Conservation (phyloP, 2,329 filamentous ascomycete genomes). For the Apiospora arundinis region DNA sequence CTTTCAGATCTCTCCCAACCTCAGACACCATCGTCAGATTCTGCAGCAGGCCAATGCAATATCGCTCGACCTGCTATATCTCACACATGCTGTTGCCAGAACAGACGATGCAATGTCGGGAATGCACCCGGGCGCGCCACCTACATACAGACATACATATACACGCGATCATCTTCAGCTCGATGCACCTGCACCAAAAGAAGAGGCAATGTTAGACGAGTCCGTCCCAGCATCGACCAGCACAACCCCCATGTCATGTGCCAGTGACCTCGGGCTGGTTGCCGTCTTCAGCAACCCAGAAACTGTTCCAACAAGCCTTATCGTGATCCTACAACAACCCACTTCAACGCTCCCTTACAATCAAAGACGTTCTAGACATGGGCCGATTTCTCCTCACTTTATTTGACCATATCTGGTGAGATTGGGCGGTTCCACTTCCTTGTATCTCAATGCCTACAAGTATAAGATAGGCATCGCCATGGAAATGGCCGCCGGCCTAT, state of each 20-base stretch:
- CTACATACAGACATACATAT: background rate
- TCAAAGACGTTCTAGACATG: background rate
- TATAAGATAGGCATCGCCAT: background rate
- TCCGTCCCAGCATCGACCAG: background rate
- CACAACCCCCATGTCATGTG: slow-evolving; percentile 9
- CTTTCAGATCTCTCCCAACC: slow-evolving; percentile 1
- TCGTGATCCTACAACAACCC: slow-evolving; percentile 1
- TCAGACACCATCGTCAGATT: slow-evolving; percentile 15
- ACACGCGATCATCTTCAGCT: background rate
- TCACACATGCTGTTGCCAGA: background rate
- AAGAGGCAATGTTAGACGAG: slow-evolving; percentile 17
- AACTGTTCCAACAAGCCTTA: background rate
- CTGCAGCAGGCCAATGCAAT: slow-evolving; percentile 14
- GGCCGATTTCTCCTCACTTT: background rate
- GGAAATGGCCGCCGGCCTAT: background rate
- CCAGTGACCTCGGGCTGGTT: background rate
- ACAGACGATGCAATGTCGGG: background rate
- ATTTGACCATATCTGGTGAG: background rate
- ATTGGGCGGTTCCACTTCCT: background rate
- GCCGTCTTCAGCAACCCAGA: background rate
- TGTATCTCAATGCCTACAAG: background rate
- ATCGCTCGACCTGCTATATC: background rate
- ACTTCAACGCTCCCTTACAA: background rate
- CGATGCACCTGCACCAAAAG: background rate
- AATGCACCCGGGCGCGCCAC: background rate